Evolutionary conservation across 352 stramenopile species (phyloP).

Genomic region (Globisporangium heterothallicum): DNA sequence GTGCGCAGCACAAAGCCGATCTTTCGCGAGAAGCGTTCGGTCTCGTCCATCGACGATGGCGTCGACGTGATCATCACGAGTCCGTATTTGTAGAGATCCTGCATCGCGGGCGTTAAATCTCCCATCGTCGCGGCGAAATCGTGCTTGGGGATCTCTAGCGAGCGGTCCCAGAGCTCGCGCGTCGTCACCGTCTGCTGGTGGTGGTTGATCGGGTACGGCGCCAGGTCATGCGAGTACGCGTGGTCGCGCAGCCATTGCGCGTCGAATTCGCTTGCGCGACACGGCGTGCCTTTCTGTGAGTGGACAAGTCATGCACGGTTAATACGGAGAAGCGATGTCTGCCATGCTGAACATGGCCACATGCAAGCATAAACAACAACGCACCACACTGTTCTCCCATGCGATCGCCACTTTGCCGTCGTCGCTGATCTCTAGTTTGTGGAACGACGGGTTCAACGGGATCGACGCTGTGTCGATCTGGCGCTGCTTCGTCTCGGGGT

Average conservation of each 20-base stretch:
- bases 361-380: slow-evolving; percentile 13
- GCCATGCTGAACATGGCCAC: no score
- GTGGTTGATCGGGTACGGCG: slow-evolving; percentile 46
- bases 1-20: slow-evolving; percentile 84
- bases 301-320: no score
- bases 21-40: slow-evolving; percentile 70
- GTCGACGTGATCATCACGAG: slow-evolving; percentile 62
- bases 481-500: slow-evolving; percentile 69
- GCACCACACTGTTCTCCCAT: slow-evolving; percentile 52
- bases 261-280: slow-evolving; percentile 58
- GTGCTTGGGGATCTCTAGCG: slow-evolving; percentile 42
- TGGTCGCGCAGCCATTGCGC: slow-evolving; percentile 71
- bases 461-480: slow-evolving; percentile 81
- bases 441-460: slow-evolving; percentile 37
- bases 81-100: slow-evolving; percentile 64
- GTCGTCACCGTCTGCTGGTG: slow-evolving; percentile 47
- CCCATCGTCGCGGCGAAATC: slow-evolving; percentile 34
- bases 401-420: slow-evolving; percentile 38
- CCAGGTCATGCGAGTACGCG: slow-evolving; percentile 46
- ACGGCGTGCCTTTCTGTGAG: slow-evolving; percentile 53
- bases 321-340: no score
- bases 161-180: slow-evolving; percentile 47
- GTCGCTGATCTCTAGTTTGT: slow-evolving; percentile 29
- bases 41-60: slow-evolving; percentile 71
- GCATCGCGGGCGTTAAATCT: slow-evolving; percentile 65